Evolutionary conservation across 345 rosid species (phyloP), one percentile per base, ranked within the genome.

Genomic region (Hibiscus tridactylites): DNA sequence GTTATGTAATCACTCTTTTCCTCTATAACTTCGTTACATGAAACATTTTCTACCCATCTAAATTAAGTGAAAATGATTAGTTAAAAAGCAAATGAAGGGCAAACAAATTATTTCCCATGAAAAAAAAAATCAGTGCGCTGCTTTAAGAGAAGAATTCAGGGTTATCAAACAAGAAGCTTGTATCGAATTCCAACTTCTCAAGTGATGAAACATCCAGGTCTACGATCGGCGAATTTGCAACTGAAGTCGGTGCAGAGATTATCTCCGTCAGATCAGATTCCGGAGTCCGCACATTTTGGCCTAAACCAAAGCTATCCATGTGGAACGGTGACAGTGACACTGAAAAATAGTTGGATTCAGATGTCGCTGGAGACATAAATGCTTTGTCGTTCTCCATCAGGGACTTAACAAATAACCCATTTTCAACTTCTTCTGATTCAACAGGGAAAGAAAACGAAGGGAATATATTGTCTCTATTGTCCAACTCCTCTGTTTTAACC

Each of bases 261-360:
- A 81, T 81, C n/a, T 81, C 87, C 0, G 77, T 72, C n/a, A 77
- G 78, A 10, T 76, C 88, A 1, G 87, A 86, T 28, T 83, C 88
- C 0, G 83, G 19, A 13, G 82, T 76, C n/a, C 68, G 88, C 68
- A 57, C 73, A 46, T 21, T 65, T 5, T 67, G 71, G 54, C 72
- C 74, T 9, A 70, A 15, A 49, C 80, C 79, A 15, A 79, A 78
- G 64, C 42, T 73, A 71, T 46, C 68, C 70, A 71, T 21, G 3
- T 58, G 74, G 59, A 72, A 70, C 12, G 80, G 74, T 12, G 87
- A 75, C 79, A 78, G 74, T 12, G 87, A 75, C 79, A 78, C 8
- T 3, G 88, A 77, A 47, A 81, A 82, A 44, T 80, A 85, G 70
- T 82, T 83, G 65, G 87, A 85, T 17, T 83, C 92, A 0, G 89